These are phyloP conservation scores for Penicillium atrosanguineum DNA, from an alignment of 495 filamentous ascomycete species.

Conservation along the genomic window DNA sequence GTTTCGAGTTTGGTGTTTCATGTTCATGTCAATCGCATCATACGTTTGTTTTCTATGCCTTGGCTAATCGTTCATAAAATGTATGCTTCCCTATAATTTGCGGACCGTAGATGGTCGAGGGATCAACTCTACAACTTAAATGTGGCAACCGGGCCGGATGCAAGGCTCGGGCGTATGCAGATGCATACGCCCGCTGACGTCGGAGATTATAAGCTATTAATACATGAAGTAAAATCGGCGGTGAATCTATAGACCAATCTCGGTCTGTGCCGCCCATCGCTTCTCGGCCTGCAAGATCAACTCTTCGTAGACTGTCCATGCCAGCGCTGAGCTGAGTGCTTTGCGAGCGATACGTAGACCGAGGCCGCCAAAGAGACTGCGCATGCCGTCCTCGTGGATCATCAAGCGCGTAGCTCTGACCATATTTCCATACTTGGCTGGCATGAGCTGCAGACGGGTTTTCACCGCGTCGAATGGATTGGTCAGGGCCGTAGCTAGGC, in stretches of 20 bases:
- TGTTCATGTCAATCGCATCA: conserved; percentile 7
- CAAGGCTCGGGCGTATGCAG: conserved; percentile 13
- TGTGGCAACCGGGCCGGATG: conserved; percentile 2
- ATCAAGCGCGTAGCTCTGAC: conserved; percentile 69
- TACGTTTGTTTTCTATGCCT: conserved; percentile 17
- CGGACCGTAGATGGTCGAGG: background rate
- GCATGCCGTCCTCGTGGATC: conserved; percentile 75
- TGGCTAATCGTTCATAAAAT: background rate
- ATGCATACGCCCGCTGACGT: conserved; percentile 3
- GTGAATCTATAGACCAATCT: conserved; percentile 21
- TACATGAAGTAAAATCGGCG: conserved; percentile 14
- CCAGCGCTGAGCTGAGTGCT: conserved; percentile 84
- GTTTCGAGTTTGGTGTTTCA: conserved; percentile 1
- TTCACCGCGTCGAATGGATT: conserved; percentile 98
- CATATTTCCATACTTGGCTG: conserved; percentile 82
- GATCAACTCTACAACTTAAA: conserved; percentile 2
- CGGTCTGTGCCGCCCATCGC: conserved; percentile 45
- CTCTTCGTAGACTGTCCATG: conserved; percentile 97
- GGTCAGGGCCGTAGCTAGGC: conserved; percentile 78
- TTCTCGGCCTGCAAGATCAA: conserved; percentile 74
- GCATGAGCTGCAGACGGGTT: conserved; percentile 89
- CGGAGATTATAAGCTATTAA: conserved; percentile 14
- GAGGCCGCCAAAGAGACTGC: conserved; percentile 82
- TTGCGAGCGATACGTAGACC: conserved; percentile 87
- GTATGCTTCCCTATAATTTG: background rate